These are phyloP conservation scores for Paracoccidioides brasiliensis DNA, from an alignment of 2,329 filamentous ascomycete species.

Conservation along the genomic window DNA sequence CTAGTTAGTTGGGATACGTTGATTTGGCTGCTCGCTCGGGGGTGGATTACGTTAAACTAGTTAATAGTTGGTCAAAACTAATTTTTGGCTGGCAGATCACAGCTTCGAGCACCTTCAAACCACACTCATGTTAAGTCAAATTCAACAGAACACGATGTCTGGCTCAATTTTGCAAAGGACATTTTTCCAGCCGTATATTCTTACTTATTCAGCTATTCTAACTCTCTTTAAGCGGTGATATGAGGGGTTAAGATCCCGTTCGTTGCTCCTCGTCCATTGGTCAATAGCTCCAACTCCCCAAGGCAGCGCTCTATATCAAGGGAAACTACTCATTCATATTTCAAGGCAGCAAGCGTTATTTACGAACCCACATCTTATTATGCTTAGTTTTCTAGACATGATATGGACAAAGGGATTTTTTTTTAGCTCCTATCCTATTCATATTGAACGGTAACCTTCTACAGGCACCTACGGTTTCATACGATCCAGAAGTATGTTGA, in stretches of 20 bases:
- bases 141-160: not conserved
- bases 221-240: not conserved
- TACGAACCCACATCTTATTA: not conserved
- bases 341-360: not conserved
- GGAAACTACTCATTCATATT: not conserved
- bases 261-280: not conserved
- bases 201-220: not conserved
- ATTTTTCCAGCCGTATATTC: not conserved
- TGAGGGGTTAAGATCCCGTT: not conserved
- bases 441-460: not conserved
- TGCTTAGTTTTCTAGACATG: not conserved
- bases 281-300: not conserved
- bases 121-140: too few species aligned
- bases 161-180: not conserved
- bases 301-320: not conserved
- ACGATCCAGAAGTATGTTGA: conserved; percentile 22
- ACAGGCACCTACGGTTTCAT: not conserved
- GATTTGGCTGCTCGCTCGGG: too few species aligned
- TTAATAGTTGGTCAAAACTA: too few species aligned
- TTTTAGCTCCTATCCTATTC: not conserved
- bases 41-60: too few species aligned
- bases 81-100: too few species aligned
- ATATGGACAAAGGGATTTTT: not conserved
- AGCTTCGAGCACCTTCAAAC: too few species aligned
- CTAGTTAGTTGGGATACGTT: too few species aligned